phyloP scores from a whole-genome alignment of 2,329 filamentous ascomycete species.

The Sporothrix curviconia region DNA sequence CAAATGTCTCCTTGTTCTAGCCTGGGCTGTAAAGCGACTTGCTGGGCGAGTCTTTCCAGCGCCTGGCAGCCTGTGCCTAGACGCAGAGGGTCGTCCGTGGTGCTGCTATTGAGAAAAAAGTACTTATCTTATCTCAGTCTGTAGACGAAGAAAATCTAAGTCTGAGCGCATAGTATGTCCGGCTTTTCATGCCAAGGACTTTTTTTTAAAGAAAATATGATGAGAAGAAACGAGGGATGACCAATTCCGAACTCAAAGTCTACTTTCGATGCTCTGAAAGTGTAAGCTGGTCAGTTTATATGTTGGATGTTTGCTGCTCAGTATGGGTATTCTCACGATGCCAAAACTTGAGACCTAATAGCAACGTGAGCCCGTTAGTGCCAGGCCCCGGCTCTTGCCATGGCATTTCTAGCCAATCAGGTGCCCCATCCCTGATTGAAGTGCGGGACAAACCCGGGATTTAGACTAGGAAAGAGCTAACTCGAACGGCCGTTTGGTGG shows the following conservation, averaged over 20 bases:
- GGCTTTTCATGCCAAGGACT: background rate
- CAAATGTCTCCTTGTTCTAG: background rate
- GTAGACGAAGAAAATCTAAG: background rate
- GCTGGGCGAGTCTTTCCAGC: no score
- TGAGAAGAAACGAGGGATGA: no score
- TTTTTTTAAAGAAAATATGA: background rate
- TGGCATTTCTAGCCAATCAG: slow-evolving; percentile 17
- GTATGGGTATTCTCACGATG: no score
- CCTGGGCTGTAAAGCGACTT: background rate
- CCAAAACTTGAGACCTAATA: no score
- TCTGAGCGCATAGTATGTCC: slow-evolving; percentile 1
- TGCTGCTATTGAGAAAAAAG: slow-evolving; percentile 4
- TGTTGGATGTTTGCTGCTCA: no score
- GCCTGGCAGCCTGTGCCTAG: no score
- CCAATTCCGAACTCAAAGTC: background rate
- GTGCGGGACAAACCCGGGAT: slow-evolving; percentile 14
- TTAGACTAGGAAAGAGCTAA: slow-evolving; percentile 12
- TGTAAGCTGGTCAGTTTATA: no score
- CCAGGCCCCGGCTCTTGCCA: background rate
- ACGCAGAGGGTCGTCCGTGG: background rate
- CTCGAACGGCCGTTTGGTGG: background rate
- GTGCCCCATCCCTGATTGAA: slow-evolving; percentile 18
- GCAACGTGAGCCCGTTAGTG: slow-evolving; percentile 3
- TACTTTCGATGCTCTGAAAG: no score
- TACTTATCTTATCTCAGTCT: no score